phyloP scores from a whole-genome alignment of 1,284 basidiomycete species.

The Taiwanofungus camphoratus region DNA sequence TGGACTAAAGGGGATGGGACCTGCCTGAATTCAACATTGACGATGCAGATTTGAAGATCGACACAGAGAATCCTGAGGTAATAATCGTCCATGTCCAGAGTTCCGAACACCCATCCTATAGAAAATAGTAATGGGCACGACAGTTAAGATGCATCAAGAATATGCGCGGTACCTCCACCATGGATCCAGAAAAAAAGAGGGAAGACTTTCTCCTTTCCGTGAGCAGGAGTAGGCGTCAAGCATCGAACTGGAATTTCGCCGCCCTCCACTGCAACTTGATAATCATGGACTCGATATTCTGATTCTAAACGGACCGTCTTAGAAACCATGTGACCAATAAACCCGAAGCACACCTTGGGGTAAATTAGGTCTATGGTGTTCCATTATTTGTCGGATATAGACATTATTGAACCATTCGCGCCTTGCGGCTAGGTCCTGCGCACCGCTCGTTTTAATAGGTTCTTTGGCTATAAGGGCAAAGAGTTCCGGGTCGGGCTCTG shows the following conservation, averaged over 20 bases:
- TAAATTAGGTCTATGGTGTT: too few relatives aligned
- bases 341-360: too few relatives aligned
- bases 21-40: slow-evolving; percentile 21
- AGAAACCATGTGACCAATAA: too few relatives aligned
- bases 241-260: slow-evolving; percentile 12
- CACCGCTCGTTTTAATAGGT: too few relatives aligned
- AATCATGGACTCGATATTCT: slow-evolving; percentile 13
- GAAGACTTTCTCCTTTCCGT: background rate
- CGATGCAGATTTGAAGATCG: slow-evolving; percentile 14
- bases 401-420: too few relatives aligned
- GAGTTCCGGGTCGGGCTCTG: too few relatives aligned
- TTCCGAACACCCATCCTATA: slow-evolving; percentile 12
- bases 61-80: slow-evolving; percentile 14
- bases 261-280: slow-evolving; percentile 12
- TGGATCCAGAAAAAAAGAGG: slow-evolving; percentile 17
- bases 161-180: slow-evolving; percentile 12
- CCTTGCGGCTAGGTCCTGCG: too few relatives aligned
- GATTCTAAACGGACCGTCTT: too few relatives aligned
- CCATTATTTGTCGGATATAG: too few relatives aligned
- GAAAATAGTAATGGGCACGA: background rate
- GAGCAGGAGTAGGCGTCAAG: slow-evolving; percentile 3
- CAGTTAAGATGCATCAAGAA: background rate
- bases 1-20: background rate
- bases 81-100: slow-evolving; percentile 15
- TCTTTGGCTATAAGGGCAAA: too few relatives aligned